Evolutionary conservation across 768 basidiomycete genomes (phyloP).

Genomic region (Sistotremastrum niveocremeum): DNA sequence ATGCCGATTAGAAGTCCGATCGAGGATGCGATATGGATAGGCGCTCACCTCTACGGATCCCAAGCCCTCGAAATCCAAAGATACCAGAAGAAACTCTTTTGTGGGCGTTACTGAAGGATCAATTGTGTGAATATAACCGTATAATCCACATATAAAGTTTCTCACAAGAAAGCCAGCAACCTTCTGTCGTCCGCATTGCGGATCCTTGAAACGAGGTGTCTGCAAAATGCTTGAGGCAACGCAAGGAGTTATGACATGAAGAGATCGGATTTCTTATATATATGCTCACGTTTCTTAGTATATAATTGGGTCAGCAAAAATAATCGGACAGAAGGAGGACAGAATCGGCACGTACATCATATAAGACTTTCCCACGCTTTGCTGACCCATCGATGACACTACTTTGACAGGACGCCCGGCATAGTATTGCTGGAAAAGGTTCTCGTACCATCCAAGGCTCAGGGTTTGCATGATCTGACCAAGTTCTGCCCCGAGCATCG

Average conservation of each 20-base stretch:
- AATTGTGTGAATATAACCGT: no score
- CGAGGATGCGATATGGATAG: no score
- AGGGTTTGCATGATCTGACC: constrained; percentile 40
- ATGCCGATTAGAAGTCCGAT: no score
- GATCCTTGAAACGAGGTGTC: constrained; percentile 56
- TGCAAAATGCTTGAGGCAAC: constrained; percentile 33
- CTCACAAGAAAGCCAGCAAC: no score
- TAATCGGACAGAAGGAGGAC: neutral
- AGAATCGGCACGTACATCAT: no score
- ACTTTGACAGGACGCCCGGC: constrained; percentile 47
- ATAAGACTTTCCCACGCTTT: no score
- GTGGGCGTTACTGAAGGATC: constrained; percentile 38
- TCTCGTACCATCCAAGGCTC: constrained; percentile 54
- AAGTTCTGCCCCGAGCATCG: constrained; percentile 45
- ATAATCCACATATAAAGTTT: no score
- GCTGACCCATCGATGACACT: constrained; percentile 48
- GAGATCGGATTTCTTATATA: no score
- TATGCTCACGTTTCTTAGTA: no score
- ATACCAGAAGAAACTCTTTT: constrained; percentile 36
- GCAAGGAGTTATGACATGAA: constrained; percentile 20
- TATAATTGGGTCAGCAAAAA: no score
- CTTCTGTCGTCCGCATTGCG: constrained; percentile 49
- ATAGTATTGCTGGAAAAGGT: constrained; percentile 47
- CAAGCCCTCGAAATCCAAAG: constrained; percentile 40
- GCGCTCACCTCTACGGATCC: no score